These are phyloP conservation scores for Pseudocercospora eumusae DNA, from an alignment of 2,329 filamentous ascomycete species.

Conservation along the genomic window DNA sequence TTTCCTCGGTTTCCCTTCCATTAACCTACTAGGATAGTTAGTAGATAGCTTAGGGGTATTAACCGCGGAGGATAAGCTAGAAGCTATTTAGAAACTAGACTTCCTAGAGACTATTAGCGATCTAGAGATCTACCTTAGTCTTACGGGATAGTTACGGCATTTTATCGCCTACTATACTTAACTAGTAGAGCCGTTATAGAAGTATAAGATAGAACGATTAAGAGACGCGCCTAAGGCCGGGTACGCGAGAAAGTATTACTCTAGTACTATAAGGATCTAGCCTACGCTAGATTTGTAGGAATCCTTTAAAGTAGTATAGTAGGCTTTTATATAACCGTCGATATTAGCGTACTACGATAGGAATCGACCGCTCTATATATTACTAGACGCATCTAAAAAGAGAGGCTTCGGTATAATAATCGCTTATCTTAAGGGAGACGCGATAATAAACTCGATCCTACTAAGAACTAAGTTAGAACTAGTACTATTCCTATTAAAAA, in stretches of 20 bases:
- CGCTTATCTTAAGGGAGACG: neutral
- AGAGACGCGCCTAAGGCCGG: neutral
- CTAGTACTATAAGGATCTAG: too few species aligned
- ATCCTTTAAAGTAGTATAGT: neutral
- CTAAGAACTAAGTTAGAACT: neutral
- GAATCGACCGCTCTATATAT: too few species aligned
- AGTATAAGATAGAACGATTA: neutral
- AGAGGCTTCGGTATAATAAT: conserved; percentile 5
- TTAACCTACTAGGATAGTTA: too few species aligned
- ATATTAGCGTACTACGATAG: neutral
- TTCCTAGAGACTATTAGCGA: too few species aligned
- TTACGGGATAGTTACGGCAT: too few species aligned
- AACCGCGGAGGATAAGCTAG: too few species aligned
- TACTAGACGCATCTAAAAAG: neutral
- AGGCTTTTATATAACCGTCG: neutral
- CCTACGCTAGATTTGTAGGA: neutral
- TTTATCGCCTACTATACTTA: conserved; percentile 6
- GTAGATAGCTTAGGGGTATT: too few species aligned
- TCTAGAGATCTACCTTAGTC: too few species aligned
- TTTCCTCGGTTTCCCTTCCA: too few species aligned
- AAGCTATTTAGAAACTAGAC: too few species aligned
- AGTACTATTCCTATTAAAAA: neutral
- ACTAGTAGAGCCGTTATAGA: neutral
- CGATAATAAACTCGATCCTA: neutral
- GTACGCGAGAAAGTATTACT: neutral